Percentiles rank a stretch among this genome's conserved stretches.
These are phyloP conservation scores for Stachybotrys chartarum DNA, from an alignment of 2,329 filamentous ascomycete species.

Conservation along the genomic window DNA sequence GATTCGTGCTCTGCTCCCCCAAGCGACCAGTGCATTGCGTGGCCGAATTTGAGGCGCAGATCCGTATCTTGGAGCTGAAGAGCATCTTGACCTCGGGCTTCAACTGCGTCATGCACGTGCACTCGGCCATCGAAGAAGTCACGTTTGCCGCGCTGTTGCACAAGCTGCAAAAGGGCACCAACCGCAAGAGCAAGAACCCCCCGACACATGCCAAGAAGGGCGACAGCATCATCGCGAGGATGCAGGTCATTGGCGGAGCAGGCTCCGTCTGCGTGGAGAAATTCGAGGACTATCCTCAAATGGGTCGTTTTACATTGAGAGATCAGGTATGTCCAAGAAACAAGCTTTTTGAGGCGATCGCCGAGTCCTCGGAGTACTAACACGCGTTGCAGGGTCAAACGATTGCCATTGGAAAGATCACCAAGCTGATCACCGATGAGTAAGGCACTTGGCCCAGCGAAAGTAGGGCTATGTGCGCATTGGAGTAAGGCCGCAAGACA, in stretches of 20 bases:
- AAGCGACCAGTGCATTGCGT: conserved; percentile 93
- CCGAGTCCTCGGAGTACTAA: conserved; percentile 10
- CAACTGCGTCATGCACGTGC: conserved; percentile 96
- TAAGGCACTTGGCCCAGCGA: not conserved
- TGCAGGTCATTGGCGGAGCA: conserved; percentile 80
- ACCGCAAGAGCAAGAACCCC: conserved; percentile 84
- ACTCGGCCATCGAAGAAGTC: conserved; percentile 95
- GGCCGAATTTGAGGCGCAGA: conserved; percentile 86
- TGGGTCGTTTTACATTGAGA: conserved; percentile 83
- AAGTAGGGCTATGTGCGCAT: too few relatives aligned
- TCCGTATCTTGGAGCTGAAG: conserved; percentile 90
- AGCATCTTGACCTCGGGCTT: conserved; percentile 90
- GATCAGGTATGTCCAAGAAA: conserved; percentile 60
- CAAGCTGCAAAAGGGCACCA: conserved; percentile 91
- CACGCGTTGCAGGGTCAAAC: conserved; percentile 72
- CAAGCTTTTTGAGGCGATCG: not conserved
- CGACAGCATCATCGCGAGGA: conserved; percentile 81
- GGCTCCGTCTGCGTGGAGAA: conserved; percentile 86
- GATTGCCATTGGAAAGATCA: conserved; percentile 98
- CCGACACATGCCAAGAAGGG: conserved; percentile 83
- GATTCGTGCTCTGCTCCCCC: conserved; percentile 92
- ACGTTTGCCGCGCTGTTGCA: conserved; percentile 84
- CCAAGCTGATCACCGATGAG: conserved; percentile 61
- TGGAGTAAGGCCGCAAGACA: too few relatives aligned
- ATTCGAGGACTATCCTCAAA: conserved; percentile 93